A percentile compares a stretch with the other conserved stretches of the same genome.
phyloP scores from a whole-genome alignment of 2,329 filamentous ascomycete species.

The Ophiocordyceps camponoti-saundersi region DNA sequence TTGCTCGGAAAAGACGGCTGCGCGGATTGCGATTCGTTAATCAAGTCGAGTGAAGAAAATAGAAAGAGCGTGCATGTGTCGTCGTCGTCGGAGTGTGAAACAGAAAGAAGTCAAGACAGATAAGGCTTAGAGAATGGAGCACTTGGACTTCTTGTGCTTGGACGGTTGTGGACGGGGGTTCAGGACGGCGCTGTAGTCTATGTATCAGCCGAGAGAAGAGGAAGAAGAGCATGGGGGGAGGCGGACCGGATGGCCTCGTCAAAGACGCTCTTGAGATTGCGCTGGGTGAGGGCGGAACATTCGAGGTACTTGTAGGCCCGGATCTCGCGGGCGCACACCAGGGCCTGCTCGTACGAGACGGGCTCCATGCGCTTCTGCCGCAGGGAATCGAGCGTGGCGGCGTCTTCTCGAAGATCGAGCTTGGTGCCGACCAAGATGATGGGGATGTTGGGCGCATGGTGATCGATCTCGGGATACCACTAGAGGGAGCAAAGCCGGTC shows the following conservation, averaged over 20 bases:
- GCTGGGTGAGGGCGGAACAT: constrained; percentile 90
- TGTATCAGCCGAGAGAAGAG: neutral
- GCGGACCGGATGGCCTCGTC: constrained; percentile 87
- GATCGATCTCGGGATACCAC: constrained; percentile 97
- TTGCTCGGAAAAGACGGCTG: neutral
- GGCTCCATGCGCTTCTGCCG: constrained; percentile 90
- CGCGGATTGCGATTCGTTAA: neutral
- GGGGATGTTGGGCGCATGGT: constrained; percentile 86
- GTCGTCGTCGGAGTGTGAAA: neutral
- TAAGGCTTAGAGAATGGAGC: constrained; percentile 44
- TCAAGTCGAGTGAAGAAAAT: neutral
- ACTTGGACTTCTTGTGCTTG: constrained; percentile 49
- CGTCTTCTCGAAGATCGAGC: constrained; percentile 85
- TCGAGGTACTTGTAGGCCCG: constrained; percentile 94
- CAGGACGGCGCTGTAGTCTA: constrained; percentile 43
- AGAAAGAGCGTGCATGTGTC: neutral
- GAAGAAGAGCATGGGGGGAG: too few species aligned
- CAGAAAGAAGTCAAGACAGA: neutral
- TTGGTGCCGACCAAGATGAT: constrained; percentile 97
- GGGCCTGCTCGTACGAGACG: constrained; percentile 72
- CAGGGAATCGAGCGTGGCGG: constrained; percentile 62
- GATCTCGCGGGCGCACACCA: constrained; percentile 83
- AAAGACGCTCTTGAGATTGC: constrained; percentile 96
- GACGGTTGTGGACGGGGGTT: constrained; percentile 43
- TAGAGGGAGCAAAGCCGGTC: constrained; percentile 19